Evolutionary conservation across 2,329 filamentous ascomycete genomes (phyloP).

Genomic region (Trichoderma sp.): DNA sequence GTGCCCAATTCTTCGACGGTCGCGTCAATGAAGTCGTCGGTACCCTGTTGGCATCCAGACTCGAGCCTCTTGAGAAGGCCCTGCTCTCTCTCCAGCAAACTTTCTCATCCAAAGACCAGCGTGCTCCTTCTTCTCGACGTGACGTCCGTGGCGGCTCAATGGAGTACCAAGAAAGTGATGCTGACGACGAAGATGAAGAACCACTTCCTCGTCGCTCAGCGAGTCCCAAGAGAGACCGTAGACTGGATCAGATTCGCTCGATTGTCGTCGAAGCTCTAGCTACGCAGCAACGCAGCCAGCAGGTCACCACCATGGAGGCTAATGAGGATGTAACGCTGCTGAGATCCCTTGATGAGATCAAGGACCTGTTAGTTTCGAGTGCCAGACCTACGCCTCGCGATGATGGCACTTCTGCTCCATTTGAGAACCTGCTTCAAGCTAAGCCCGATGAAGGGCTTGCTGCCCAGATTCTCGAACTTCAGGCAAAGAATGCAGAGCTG

Average conservation of each 20-base stretch:
- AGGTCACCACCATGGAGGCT: constrained; percentile 32
- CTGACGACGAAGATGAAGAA: constrained; percentile 90
- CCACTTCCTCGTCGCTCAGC: constrained; percentile 64
- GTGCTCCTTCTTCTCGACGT: constrained; percentile 56
- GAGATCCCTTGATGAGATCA: constrained; percentile 67
- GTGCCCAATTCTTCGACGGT: constrained; percentile 86
- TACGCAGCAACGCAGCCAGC: constrained; percentile 50
- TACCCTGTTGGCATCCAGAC: constrained; percentile 70
- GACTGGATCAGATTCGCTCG: constrained; percentile 76
- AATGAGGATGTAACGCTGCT: constrained; percentile 55
- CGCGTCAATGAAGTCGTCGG: constrained; percentile 87
- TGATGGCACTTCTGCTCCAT: neutral
- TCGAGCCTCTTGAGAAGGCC: constrained; percentile 80
- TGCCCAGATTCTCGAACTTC: constrained; percentile 58
- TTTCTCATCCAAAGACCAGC: constrained; percentile 58
- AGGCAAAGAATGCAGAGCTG: constrained; percentile 60
- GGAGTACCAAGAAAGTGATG: constrained; percentile 80
- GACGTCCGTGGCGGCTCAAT: constrained; percentile 67
- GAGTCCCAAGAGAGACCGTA: constrained; percentile 78
- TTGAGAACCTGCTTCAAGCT: constrained; percentile 30
- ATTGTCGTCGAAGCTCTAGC: constrained; percentile 74
- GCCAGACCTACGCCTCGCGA: constrained; percentile 2
- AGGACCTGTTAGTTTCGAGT: constrained; percentile 45
- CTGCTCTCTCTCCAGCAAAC: constrained; percentile 74
- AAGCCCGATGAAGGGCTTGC: constrained; percentile 54